Conservation (phyloP, 495 filamentous ascomycete genomes). For the Clavariopsis aquatica region DNA sequence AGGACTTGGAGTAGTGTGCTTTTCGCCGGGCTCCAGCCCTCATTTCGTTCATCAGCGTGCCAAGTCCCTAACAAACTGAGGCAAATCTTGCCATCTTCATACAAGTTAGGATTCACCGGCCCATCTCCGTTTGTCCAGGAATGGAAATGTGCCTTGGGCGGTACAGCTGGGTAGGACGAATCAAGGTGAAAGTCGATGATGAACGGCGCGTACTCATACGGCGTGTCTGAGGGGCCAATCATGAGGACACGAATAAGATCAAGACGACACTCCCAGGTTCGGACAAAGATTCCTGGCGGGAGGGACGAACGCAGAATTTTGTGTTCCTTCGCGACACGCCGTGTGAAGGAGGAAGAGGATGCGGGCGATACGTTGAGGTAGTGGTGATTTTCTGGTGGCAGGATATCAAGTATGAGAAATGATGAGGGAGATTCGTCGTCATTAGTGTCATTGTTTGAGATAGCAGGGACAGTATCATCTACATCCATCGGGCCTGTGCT, state of each 20-base stretch:
- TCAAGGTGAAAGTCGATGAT: conserved; percentile 59
- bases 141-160: conserved; percentile 59
- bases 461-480: not conserved
- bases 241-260: conserved; percentile 62
- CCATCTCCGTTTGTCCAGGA: conserved; percentile 56
- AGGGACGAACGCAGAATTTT: conserved; percentile 57
- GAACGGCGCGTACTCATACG: conserved; percentile 64
- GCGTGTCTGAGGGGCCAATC: conserved; percentile 60
- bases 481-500: not conserved
- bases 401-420: conserved; percentile 44
- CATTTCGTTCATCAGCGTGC: conserved; percentile 53
- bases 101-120: conserved; percentile 63
- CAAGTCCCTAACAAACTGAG: conserved; percentile 63
- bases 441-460: not conserved
- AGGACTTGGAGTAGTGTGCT: conserved; percentile 61
- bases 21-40: conserved; percentile 55
- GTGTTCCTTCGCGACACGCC: conserved; percentile 58
- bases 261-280: conserved; percentile 60
- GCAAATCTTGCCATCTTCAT: conserved; percentile 64
- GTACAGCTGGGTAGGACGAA: conserved; percentile 49
- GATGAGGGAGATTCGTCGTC: not conserved
- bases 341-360: conserved; percentile 40
- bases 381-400: conserved; percentile 53
- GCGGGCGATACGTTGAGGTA: conserved; percentile 41
- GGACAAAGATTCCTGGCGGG: conserved; percentile 58